Evolutionary conservation across 176 grass and related monocot genomes (phyloP), one percentile per base, ranked within the genome.

Genomic region (Oryza meridionalis): DNA sequence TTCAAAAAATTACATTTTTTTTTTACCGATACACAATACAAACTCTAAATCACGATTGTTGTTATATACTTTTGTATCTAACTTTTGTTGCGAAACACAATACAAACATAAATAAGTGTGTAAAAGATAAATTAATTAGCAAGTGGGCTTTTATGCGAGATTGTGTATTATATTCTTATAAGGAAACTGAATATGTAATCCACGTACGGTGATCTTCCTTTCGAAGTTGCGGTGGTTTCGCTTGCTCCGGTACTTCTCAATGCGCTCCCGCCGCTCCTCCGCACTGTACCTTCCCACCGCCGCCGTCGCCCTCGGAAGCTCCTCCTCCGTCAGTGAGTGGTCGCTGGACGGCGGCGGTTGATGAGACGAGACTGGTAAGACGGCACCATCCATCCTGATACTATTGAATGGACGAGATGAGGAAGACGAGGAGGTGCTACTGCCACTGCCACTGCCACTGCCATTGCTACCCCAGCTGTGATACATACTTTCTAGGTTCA

Each of bases 181-280:
- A 38, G 1, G 0, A 38, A 38, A 11, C 0, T 46, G 44, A 11
- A 47, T 47, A 0, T 14, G n/a, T 21, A 4, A 58, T 58, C 6
- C 11, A 79, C 73, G 4, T 82, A 94, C 92, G n/a, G 89, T 97
- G 87, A 90, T 97, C 81, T 97, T 97, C 84, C 92, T 97, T 7
- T 97, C 80, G 89, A 97, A 97, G 76, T 94, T 97, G 50, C 91
- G 92, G 0, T 81, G 94, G 50, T 88, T 94, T 76, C 94, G 90
- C 83, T 94, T 97, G 87, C 79, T 97, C 47, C 89, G 76, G 67
- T 97, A 97, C 76, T 89, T 93, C 32, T 91, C 91, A 35, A 97
- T 88, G 84, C 84, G 82, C 65, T 97, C 94, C 68, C 87, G 92
- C 62, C 94, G 86, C 82, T 92, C 93, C 77, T 82, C 90, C 6